Base-by-base conservation (phyloP, 805 yeast genomes). In the Myxozyma vanderwaltii region DNA sequence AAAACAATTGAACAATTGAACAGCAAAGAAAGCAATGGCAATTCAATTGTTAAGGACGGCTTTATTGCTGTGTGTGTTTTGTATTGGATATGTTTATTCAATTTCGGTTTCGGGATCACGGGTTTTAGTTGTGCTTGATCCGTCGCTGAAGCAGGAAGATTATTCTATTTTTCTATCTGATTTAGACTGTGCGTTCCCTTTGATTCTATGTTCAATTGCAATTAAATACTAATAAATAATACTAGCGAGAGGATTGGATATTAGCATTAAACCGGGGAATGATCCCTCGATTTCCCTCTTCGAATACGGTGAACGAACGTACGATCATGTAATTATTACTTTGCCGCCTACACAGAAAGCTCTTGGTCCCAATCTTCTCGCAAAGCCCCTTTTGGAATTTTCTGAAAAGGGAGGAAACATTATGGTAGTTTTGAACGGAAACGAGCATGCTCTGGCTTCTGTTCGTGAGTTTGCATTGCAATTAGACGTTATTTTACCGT, bases 401-500 rank as follows among this genome's bases (percentile, higher is more conserved):
- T 77, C 85, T 64, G 72, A 81, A 64, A 78, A 76, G 13, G 89
- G 92, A 48, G 97, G 97, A 61, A 88, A 91, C 70, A 71, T 94
- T 7, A 68, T 94, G 17, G 48, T 63, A 26, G 49, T 61, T n/a
- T 60, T 62, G 15, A 54, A 56, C 24, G 55, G 59, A 12, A 38
- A 54, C 12, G 81, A 85, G 13, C 76, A 89, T 13, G 80, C 86
- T 0, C 82, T 86, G 40, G 89, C 87, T 26, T 81, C 86, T 19
- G 74, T 87, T 35, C 82, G 89, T 61, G 75, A 81, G 2, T 86
- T 87, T 68, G 80, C 89, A 64, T 82, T 84, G 68, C 90, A 91
- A 71, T 74, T 91, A 64, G 99, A 97, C 33, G 85, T 94, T 52
- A 82, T 78, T 68, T 88, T 97, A 58, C 81, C 94, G 50, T 95